Evolutionary conservation across 345 rosid genomes (phyloP).

Genomic region (Syzygium aqueum): DNA sequence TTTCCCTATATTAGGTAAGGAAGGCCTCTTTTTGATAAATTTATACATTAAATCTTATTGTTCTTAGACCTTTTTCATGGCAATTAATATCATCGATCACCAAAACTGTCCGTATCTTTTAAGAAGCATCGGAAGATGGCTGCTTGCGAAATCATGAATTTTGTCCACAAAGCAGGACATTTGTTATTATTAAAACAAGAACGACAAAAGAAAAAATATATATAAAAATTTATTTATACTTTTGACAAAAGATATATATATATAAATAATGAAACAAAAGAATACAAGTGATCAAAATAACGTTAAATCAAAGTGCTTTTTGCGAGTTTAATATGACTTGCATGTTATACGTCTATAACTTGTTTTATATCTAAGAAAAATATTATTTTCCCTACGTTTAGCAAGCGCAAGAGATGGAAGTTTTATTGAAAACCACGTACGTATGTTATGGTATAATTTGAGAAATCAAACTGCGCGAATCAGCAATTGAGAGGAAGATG

Average conservation of each 20-base stretch:
- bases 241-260: not conserved
- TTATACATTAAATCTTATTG: not conserved
- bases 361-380: not conserved
- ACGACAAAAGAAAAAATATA: not conserved
- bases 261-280: not conserved
- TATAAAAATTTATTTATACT: not conserved
- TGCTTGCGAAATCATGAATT: not conserved
- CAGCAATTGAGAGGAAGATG: not conserved
- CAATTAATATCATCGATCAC: not conserved
- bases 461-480: not conserved
- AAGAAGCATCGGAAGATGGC: fast-evolving
- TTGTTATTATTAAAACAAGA: not conserved
- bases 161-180: not conserved
- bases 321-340: not conserved
- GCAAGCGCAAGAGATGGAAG: not conserved
- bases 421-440: not conserved
- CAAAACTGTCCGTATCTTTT: not conserved
- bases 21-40: not conserved
- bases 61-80: too few species aligned
- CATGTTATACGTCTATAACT: not conserved
- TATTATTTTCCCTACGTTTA: not conserved
- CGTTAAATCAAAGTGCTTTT: too few species aligned
- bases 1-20: too few species aligned
- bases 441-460: not conserved
- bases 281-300: not conserved